Conservation (phyloP, 768 basidiomycete species). For the Suillus placidus region DNA sequence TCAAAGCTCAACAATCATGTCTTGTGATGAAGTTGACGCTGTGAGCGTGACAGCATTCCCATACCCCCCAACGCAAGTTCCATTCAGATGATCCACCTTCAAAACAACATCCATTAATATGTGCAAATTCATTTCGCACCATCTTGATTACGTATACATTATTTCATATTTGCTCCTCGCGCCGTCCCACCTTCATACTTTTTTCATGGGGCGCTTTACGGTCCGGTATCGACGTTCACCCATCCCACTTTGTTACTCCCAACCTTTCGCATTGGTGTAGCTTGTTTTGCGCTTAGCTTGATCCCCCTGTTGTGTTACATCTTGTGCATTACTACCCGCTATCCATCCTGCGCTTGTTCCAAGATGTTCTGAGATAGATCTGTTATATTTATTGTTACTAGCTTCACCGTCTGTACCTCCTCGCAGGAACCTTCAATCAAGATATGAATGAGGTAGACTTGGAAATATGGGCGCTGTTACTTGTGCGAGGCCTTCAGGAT, state of each 20-base stretch:
- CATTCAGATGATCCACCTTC: constrained; percentile 11
- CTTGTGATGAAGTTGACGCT: constrained; percentile 28
- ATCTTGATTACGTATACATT: constrained; percentile 19
- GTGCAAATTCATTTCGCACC: constrained; percentile 7
- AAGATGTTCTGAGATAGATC: background rate
- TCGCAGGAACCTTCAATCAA: background rate
- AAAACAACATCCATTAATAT: constrained; percentile 1
- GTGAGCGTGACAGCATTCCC: constrained; percentile 33
- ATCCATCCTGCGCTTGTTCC: background rate
- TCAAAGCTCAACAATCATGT: constrained; percentile 23
- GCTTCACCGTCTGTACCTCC: background rate
- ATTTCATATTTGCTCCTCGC: background rate
- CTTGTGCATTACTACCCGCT: constrained; percentile 10
- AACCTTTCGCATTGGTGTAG: constrained; percentile 10
- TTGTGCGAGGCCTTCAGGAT: background rate
- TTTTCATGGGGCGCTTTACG: constrained; percentile 1
- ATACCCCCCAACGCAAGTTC: constrained; percentile 28
- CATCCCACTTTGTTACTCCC: constrained; percentile 14
- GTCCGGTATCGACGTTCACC: constrained; percentile 7
- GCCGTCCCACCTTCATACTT: background rate
- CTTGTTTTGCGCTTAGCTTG: constrained; percentile 11
- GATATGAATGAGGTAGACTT: background rate
- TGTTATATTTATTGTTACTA: constrained; percentile 1
- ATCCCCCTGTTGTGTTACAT: constrained; percentile 12
- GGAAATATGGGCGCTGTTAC: background rate